phyloP scores from a whole-genome alignment of 2,329 filamentous ascomycete genomes.

The Fusarium fujikuroi region DNA sequence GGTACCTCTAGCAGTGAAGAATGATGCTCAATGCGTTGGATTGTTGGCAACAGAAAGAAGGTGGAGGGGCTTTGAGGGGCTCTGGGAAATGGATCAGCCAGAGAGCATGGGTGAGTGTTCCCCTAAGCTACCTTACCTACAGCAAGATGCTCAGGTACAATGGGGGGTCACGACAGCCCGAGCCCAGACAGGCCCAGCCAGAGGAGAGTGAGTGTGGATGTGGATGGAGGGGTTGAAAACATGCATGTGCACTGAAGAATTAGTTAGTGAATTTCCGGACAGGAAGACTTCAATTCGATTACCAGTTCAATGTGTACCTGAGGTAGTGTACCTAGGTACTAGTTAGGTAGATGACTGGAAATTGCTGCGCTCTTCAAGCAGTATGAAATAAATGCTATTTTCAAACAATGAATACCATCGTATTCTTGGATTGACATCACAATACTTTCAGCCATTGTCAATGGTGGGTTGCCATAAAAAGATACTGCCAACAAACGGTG shows the following conservation, averaged over 20 bases:
- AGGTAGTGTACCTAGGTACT: background rate
- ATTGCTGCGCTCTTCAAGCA: background rate
- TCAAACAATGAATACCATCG: background rate
- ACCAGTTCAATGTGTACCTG: background rate
- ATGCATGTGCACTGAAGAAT: slow-evolving; percentile 10
- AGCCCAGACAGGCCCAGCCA: background rate
- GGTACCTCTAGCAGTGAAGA: background rate
- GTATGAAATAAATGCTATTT: background rate
- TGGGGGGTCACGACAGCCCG: slow-evolving; percentile 19
- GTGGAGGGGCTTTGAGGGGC: no score
- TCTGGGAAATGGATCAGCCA: slow-evolving; percentile 19
- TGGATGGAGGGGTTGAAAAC: slow-evolving; percentile 13
- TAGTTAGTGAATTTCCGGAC: background rate
- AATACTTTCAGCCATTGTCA: background rate
- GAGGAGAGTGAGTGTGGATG: background rate
- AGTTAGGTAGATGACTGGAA: background rate
- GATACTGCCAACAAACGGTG: background rate
- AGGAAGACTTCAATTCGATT: background rate
- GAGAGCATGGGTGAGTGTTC: slow-evolving; percentile 12
- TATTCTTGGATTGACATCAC: background rate
- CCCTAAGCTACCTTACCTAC: background rate
- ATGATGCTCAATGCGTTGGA: slow-evolving; percentile 7
- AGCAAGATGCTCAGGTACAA: slow-evolving; percentile 3
- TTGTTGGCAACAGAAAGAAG: slow-evolving; percentile 16
- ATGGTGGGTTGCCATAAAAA: background rate